Conservation (phyloP, 2,329 filamentous ascomycete species). For the Madurella fahalii region DNA sequence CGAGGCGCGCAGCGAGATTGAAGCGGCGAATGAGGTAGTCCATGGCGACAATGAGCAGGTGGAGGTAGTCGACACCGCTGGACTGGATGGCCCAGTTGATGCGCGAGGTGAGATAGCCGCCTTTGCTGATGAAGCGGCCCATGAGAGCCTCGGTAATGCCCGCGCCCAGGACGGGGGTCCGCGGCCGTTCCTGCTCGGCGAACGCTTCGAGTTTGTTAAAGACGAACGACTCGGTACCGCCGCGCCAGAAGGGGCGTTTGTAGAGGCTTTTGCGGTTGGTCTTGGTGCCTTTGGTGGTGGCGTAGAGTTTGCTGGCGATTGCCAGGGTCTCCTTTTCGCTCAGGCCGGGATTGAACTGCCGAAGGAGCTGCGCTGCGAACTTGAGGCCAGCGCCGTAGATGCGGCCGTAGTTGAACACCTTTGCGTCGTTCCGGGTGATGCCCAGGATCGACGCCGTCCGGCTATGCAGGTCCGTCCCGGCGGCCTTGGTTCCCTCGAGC, state of each 20-base stretch:
- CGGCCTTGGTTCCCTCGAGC: slow-evolving; percentile 88
- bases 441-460: slow-evolving; percentile 88
- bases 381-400: slow-evolving; percentile 97
- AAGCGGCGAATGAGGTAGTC: slow-evolving; percentile 85
- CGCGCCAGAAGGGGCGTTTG: slow-evolving; percentile 83
- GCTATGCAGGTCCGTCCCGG: slow-evolving; percentile 90
- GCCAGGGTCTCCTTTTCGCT: slow-evolving; percentile 73
- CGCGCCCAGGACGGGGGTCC: slow-evolving; percentile 87
- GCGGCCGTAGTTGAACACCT: slow-evolving; percentile 97
- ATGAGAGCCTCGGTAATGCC: slow-evolving; percentile 96
- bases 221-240: slow-evolving; percentile 93
- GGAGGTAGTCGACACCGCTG: slow-evolving; percentile 93
- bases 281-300: slow-evolving; percentile 84
- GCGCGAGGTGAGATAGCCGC: slow-evolving; percentile 88
- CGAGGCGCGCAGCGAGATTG: slow-evolving; percentile 77
- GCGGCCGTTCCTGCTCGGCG: slow-evolving; percentile 85
- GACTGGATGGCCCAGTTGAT: slow-evolving; percentile 99
- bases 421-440: slow-evolving; percentile 91
- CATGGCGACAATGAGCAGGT: slow-evolving; percentile 90
- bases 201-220: slow-evolving; percentile 99
- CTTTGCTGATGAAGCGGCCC: slow-evolving; percentile 79
- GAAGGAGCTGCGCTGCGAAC: slow-evolving; percentile 83
- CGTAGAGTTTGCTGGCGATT: slow-evolving; percentile 77
- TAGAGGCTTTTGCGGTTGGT: slow-evolving; percentile 69
- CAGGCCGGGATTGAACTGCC: slow-evolving; percentile 86